These are phyloP conservation scores for Globisporangium nagaii DNA, from an alignment of 352 stramenopile species.

Conservation along the genomic window DNA sequence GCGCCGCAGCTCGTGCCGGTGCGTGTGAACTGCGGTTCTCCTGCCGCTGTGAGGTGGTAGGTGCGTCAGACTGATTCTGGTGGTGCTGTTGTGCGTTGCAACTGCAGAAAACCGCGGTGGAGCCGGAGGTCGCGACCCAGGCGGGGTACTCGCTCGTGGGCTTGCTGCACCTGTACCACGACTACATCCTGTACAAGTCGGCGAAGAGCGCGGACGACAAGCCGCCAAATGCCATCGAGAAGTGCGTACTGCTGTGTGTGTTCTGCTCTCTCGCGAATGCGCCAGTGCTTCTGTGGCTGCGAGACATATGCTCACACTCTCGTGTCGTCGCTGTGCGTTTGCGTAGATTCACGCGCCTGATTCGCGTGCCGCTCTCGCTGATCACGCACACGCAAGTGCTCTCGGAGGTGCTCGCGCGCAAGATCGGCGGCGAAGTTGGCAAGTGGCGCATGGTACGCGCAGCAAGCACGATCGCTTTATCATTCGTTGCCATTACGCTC, in stretches of 20 bases:
- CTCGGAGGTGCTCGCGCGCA: slow-evolving; percentile 67
- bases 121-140: slow-evolving; percentile 66
- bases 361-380: slow-evolving; percentile 70
- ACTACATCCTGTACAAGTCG: slow-evolving; percentile 77
- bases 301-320: not conserved
- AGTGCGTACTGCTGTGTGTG: slow-evolving; percentile 14
- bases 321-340: not conserved
- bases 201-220: slow-evolving; percentile 11
- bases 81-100: not conserved
- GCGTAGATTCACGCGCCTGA: slow-evolving; percentile 40
- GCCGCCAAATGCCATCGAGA: slow-evolving; percentile 13
- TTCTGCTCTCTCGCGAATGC: no score
- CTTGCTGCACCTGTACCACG: slow-evolving; percentile 73
- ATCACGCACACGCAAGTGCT: slow-evolving; percentile 79
- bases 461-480: not conserved
- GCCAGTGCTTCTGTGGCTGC: not conserved
- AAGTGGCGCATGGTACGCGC: slow-evolving; percentile 66
- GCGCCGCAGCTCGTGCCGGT: slow-evolving; percentile 73
- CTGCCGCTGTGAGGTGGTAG: not conserved
- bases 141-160: slow-evolving; percentile 75
- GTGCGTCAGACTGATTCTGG: not conserved
- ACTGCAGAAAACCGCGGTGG: slow-evolving; percentile 41
- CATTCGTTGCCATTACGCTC: no score
- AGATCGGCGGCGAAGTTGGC: slow-evolving; percentile 56
- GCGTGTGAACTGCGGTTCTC: slow-evolving; percentile 2